Percentiles rank a stretch among this genome's conserved stretches.
Conservation (phyloP, 169 alveolate genomes). For the Plasmodium cynomolgi region DNA sequence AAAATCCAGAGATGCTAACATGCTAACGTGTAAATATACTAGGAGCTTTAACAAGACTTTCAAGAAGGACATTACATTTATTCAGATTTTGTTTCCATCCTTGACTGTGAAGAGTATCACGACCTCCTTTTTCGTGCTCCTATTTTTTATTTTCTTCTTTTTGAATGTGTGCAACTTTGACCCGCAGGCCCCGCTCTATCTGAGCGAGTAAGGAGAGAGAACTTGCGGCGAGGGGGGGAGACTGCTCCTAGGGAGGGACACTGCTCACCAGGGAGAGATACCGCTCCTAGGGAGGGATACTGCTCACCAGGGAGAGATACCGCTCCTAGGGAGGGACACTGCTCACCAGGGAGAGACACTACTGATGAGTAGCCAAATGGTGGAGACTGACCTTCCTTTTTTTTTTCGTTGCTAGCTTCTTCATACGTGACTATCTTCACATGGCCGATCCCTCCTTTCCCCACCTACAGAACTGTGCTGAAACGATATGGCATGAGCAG, state of each 20-base stretch:
- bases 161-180: slow-evolving; percentile 8
- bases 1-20: background rate
- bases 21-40: slow-evolving; percentile 26
- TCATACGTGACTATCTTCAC: background rate
- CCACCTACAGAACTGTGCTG: slow-evolving; percentile 8
- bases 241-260: too few relatives aligned
- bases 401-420: background rate
- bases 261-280: too few relatives aligned
- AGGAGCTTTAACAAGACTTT: slow-evolving; percentile 32
- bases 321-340: too few relatives aligned
- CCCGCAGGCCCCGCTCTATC: slow-evolving; percentile 5
- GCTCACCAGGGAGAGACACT: background rate
- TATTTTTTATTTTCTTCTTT: background rate
- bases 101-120: slow-evolving; percentile 3
- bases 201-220: slow-evolving; percentile 23
- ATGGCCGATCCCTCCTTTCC: background rate
- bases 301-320: too few relatives aligned
- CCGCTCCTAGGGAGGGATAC: too few relatives aligned
- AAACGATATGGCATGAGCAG: slow-evolving; percentile 19
- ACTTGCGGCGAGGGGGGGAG: too few relatives aligned
- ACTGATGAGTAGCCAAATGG: background rate
- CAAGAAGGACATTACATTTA: slow-evolving; percentile 35
- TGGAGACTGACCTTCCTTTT: background rate
- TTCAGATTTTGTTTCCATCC: slow-evolving; percentile 60
- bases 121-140: background rate